Percentiles rank a stretch among this genome's conserved stretches.
Conservation (phyloP, 257 asterid species). For the Salvia splendens region DNA sequence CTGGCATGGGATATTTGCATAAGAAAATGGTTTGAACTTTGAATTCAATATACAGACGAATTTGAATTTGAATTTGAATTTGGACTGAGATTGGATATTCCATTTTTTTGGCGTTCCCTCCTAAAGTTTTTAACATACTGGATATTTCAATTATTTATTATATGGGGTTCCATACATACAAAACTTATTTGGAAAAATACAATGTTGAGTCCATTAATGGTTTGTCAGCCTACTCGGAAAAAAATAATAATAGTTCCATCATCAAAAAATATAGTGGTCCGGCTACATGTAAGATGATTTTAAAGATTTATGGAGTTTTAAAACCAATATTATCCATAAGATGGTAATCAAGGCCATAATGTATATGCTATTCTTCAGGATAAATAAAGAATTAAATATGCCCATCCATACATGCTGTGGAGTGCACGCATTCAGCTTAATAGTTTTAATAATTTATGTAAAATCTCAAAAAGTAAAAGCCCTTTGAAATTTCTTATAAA, state of each 20-base stretch:
- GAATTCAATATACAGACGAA: background rate
- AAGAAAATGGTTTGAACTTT: background rate
- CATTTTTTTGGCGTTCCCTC: background rate
- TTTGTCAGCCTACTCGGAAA: background rate
- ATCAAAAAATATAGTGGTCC: background rate
- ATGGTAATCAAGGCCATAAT: slow-evolving; percentile 10
- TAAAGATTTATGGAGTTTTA: background rate
- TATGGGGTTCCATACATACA: background rate
- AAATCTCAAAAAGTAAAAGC: slow-evolving; percentile 17
- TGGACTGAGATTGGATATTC: background rate
- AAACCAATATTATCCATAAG: slow-evolving; percentile 18
- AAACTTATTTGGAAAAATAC: background rate
- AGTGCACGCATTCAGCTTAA: background rate
- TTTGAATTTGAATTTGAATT: background rate
- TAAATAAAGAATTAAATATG: too few relatives aligned
- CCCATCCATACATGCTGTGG: background rate
- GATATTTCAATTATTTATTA: background rate
- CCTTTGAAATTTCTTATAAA: slow-evolving; percentile 23
- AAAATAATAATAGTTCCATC: background rate
- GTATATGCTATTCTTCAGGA: too few relatives aligned
- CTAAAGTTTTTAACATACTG: background rate
- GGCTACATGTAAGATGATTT: background rate
- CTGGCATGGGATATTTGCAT: background rate
- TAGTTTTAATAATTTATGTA: background rate
- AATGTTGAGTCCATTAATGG: background rate